These are phyloP conservation scores for Megacollybia marginata DNA, from an alignment of 768 basidiomycete species.

Conservation along the genomic window DNA sequence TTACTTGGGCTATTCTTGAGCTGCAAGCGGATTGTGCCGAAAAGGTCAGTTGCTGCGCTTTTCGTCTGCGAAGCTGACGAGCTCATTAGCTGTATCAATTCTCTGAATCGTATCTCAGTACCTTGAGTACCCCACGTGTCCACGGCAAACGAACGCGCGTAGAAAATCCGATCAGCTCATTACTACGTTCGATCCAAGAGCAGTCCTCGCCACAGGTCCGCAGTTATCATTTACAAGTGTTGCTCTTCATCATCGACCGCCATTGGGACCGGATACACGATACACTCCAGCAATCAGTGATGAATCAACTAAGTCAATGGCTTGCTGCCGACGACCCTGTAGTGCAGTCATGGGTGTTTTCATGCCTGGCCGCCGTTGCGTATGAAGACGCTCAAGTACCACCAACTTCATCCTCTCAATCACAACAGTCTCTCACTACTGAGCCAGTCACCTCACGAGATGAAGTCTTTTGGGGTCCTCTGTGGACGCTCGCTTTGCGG, in stretches of 20 bases:
- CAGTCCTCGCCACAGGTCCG: slow-evolving; percentile 13
- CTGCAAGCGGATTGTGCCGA: slow-evolving; percentile 73
- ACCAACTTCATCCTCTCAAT: neutral
- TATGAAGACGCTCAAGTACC: slow-evolving; percentile 27
- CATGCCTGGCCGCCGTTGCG: slow-evolving; percentile 72
- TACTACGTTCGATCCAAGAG: slow-evolving; percentile 44
- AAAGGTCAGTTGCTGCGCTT: slow-evolving; percentile 36
- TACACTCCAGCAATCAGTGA: slow-evolving; percentile 48
- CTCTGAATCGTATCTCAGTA: slow-evolving; percentile 34
- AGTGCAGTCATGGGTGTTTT: slow-evolving; percentile 80
- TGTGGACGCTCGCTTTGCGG: slow-evolving; percentile 81
- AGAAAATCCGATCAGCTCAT: slow-evolving; percentile 50
- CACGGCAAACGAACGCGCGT: slow-evolving; percentile 40
- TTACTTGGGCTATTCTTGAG: slow-evolving; percentile 75
- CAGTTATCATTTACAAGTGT: slow-evolving; percentile 57
- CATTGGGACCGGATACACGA: slow-evolving; percentile 65
- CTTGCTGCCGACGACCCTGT: slow-evolving; percentile 55
- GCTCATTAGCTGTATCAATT: slow-evolving; percentile 49
- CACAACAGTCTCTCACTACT: neutral
- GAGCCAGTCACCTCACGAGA: slow-evolving; percentile 4
- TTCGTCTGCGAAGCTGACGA: slow-evolving; percentile 2
- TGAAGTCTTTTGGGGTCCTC: slow-evolving; percentile 58
- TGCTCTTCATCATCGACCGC: slow-evolving; percentile 79
- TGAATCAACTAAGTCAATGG: slow-evolving; percentile 48
- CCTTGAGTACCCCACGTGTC: slow-evolving; percentile 22